These are phyloP conservation scores for Passiflora organensis DNA, from an alignment of 345 rosid genomes.

Conservation along the genomic window DNA sequence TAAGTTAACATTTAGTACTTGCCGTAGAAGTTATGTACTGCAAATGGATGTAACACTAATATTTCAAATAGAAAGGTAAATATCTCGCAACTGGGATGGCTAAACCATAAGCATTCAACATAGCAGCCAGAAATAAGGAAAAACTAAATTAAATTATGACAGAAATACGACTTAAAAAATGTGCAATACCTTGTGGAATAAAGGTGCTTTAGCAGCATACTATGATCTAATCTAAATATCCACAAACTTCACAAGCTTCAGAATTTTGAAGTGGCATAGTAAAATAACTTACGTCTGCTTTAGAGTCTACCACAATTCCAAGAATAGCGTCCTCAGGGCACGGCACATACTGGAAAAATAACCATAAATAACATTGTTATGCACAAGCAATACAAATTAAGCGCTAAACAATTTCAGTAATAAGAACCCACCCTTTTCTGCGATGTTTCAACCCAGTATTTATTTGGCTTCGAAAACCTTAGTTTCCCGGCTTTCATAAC, in stretches of 20 bases:
- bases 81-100: background rate
- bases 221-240: no score
- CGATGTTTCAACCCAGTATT: constrained; percentile 74
- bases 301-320: constrained; percentile 77
- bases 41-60: background rate
- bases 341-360: constrained; percentile 60
- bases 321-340: constrained; percentile 63
- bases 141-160: no score
- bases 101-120: background rate
- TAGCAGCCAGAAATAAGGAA: background rate
- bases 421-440: constrained; percentile 64
- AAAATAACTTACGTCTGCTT: constrained; percentile 60
- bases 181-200: no score
- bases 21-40: background rate
- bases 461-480: constrained; percentile 62
- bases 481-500: constrained; percentile 74
- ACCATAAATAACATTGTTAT: constrained; percentile 10
- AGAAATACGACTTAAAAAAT: no score
- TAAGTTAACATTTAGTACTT: background rate
- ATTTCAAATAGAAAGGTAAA: background rate
- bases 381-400: background rate
- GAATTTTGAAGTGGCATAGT: no score
- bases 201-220: no score
- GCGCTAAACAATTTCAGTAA: background rate
- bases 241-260: no score